phyloP scores from a whole-genome alignment of 306 rosid species.

The Argentina anserina region DNA sequence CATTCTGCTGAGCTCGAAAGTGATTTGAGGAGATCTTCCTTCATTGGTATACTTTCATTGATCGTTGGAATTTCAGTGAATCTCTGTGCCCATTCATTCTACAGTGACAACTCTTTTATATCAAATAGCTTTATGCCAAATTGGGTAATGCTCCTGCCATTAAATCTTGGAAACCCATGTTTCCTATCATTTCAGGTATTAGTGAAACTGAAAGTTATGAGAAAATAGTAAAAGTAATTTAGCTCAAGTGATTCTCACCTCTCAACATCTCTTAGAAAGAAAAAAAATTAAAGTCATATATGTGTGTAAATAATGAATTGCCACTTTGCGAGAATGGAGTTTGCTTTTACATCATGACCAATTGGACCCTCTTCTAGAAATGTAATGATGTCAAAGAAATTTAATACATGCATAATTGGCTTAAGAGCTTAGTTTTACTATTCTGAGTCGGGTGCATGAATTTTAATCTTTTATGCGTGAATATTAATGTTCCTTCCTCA shows the following conservation, averaged over 20 bases:
- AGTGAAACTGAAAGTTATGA: neutral
- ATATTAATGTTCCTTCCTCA: neutral
- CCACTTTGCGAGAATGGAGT: neutral
- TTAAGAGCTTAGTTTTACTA: neutral
- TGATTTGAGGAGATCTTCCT: slow-evolving; percentile 17
- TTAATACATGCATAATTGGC: neutral
- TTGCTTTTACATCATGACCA: neutral
- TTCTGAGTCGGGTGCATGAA: neutral
- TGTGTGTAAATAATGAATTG: neutral
- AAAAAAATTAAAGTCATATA: too few relatives aligned
- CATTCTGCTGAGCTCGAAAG: neutral
- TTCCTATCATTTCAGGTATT: neutral
- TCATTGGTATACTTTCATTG: slow-evolving; percentile 34
- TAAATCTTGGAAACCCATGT: slow-evolving; percentile 45
- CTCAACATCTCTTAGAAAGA: too few relatives aligned
- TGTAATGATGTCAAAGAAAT: neutral
- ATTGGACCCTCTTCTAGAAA: slow-evolving; percentile 1
- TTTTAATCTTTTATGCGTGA: neutral
- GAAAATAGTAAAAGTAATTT: neutral
- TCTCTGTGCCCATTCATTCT: slow-evolving; percentile 51
- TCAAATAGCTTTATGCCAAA: slow-evolving; percentile 46
- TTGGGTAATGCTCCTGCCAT: slow-evolving; percentile 43
- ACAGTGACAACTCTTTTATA: slow-evolving; percentile 36
- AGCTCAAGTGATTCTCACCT: too few relatives aligned
- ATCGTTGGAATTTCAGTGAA: slow-evolving; percentile 37